phyloP scores from a whole-genome alignment of 352 stramenopile genomes.

The Phytophthora tentaculata region DNA sequence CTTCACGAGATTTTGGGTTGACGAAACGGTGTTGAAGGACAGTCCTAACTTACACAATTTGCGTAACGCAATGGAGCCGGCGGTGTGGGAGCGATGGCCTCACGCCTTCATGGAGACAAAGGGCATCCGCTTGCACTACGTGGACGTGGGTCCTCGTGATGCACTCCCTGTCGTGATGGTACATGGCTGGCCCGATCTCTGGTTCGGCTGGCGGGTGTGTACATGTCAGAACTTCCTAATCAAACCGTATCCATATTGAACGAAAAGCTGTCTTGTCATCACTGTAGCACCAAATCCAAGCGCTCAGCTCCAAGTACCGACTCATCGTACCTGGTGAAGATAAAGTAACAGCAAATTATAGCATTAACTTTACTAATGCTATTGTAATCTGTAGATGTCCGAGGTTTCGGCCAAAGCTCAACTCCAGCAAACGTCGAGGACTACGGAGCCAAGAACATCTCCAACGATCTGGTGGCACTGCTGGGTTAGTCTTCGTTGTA shows the following conservation, averaged over 20 bases:
- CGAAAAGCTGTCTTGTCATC: neutral
- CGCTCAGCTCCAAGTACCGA: conserved; percentile 50
- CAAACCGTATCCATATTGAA: neutral
- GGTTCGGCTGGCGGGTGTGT: conserved; percentile 69
- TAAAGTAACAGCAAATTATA: neutral
- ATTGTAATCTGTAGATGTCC: conserved; percentile 39
- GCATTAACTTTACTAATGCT: neutral
- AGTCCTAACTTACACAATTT: neutral
- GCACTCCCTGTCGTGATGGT: conserved; percentile 65
- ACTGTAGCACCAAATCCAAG: conserved; percentile 53
- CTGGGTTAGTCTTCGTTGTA: conserved; percentile 41
- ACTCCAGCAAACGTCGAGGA: conserved; percentile 36
- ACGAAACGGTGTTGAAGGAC: conserved; percentile 27
- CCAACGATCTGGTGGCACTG: conserved; percentile 43
- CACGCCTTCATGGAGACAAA: conserved; percentile 43
- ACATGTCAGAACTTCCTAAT: neutral
- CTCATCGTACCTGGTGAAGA: conserved; percentile 56
- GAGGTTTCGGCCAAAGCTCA: conserved; percentile 62
- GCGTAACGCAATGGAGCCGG: conserved; percentile 18
- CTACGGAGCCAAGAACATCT: conserved; percentile 61
- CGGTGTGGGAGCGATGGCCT: conserved; percentile 35
- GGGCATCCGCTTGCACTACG: conserved; percentile 57
- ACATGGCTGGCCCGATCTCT: conserved; percentile 80
- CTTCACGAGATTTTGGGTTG: neutral
- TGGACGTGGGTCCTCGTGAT: conserved; percentile 59